Percentiles rank a stretch among this genome's conserved stretches.
These are phyloP conservation scores for Yamadazyma taylorii DNA, from an alignment of 1,139 yeast species.

Conservation along the genomic window DNA sequence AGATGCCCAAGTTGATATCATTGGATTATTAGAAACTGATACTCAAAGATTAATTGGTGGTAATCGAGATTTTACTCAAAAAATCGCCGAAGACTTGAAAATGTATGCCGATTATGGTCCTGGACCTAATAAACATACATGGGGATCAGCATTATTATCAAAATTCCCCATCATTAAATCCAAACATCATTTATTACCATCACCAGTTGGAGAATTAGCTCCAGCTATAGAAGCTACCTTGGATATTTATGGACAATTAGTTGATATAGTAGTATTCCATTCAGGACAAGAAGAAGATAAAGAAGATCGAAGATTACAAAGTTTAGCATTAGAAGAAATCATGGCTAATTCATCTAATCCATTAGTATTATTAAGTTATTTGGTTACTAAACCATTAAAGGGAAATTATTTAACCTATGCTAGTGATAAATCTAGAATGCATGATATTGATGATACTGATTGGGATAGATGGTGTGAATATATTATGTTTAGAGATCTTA, in stretches of 20 bases:
- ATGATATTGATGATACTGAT: slow-evolving; percentile 89
- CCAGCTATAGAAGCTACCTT: slow-evolving; percentile 97
- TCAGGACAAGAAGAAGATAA: slow-evolving; percentile 97
- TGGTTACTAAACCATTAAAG: slow-evolving; percentile 81
- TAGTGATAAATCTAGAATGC: slow-evolving; percentile 79
- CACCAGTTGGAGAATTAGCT: slow-evolving; percentile 97
- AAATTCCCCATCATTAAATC: slow-evolving; percentile 92
- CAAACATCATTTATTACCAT: slow-evolving; percentile 84
- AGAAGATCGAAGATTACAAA: slow-evolving; percentile 88
- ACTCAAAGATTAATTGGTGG: slow-evolving; percentile 95
- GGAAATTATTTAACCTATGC: slow-evolving; percentile 94
- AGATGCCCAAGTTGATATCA: slow-evolving; percentile 86
- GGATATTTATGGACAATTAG: slow-evolving; percentile 80
- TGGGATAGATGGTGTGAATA: slow-evolving; percentile 99
- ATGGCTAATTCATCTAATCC: slow-evolving; percentile 84
- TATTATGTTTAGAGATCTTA: slow-evolving; percentile 81
- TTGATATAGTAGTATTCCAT: slow-evolving; percentile 95
- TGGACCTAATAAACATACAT: slow-evolving; percentile 95
- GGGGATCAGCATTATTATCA: slow-evolving; percentile 94
- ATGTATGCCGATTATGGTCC: slow-evolving; percentile 98
- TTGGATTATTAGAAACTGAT: slow-evolving; percentile 89
- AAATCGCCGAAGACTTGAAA: slow-evolving; percentile 86
- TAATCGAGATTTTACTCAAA: slow-evolving; percentile 89
- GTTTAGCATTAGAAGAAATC: slow-evolving; percentile 69
- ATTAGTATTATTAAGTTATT: slow-evolving; percentile 76